Conservation (phyloP, 2,329 filamentous ascomycete species). For the Bipolaris sorokiniana region DNA sequence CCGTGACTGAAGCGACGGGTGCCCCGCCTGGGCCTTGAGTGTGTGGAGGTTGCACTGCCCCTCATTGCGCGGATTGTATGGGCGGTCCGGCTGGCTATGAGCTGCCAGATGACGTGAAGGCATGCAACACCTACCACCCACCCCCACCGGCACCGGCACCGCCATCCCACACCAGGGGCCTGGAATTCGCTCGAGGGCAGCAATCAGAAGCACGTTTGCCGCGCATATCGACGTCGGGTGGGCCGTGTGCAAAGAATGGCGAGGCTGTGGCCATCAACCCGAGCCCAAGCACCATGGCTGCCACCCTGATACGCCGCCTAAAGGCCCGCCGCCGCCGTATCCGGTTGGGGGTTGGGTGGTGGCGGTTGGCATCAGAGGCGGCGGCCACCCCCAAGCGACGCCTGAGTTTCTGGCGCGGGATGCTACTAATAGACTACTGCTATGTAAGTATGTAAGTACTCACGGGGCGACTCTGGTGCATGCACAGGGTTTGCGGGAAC, state of each 20-base stretch:
- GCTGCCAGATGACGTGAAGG: constrained; percentile 37
- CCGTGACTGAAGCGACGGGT: constrained; percentile 15
- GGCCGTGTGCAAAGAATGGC: constrained; percentile 16
- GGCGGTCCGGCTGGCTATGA: constrained; percentile 14
- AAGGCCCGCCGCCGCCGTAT: no score
- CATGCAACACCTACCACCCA: constrained; percentile 17
- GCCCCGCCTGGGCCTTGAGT: constrained; percentile 27
- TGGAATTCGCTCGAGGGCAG: constrained; percentile 66
- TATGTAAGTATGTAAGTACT: background rate
- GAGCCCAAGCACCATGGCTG: constrained; percentile 21
- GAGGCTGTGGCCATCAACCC: constrained; percentile 24
- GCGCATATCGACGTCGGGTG: constrained; percentile 28
- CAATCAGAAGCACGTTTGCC: constrained; percentile 68
- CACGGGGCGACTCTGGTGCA: constrained; percentile 2
- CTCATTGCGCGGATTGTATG: constrained; percentile 22
- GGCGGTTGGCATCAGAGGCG: constrained; percentile 11
- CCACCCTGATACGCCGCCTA: background rate
- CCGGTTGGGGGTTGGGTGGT: no score
- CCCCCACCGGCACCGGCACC: constrained; percentile 24
- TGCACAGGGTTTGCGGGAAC: constrained; percentile 13
- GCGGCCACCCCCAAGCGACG: constrained; percentile 1
- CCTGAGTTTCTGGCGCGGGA: constrained; percentile 2
- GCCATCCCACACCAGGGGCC: constrained; percentile 21
- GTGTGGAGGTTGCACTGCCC: constrained; percentile 22
- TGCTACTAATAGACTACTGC: no score